Base-by-base conservation (phyloP, 1,139 yeast species). In the Saccharomycopsis hybrid region DNA sequence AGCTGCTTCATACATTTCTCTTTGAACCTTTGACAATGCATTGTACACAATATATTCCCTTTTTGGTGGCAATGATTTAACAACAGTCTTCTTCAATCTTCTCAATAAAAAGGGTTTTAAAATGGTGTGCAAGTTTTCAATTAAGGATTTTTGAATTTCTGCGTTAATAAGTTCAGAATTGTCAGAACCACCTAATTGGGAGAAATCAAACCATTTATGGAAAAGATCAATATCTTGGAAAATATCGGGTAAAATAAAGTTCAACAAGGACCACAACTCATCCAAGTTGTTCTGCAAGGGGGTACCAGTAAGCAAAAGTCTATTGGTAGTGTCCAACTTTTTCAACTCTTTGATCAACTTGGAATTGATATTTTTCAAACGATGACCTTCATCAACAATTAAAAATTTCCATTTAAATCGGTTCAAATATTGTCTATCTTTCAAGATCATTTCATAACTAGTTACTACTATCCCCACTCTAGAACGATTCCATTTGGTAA, bases 371-470 rank as follows among this genome's bases (percentile, higher is more conserved):
- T 90, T 90, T 60, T 90, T 92, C 57, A 90, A 70, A 41, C 97
- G 72, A 65, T 90, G 97, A 4, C 97, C 97, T 65, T 90, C 97
- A 65, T 90, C 97, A n/a, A 90, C 95, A 47, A 89, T 85, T 50
- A 92, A 68, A 62, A 82, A 90, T 55, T 82, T 83, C 97, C 97
- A 90, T 35, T 69, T 65, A 5, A 77, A 68, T 13, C 64, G 61
- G 39, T 74, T 72, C 46, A 92, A 68, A 56, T 66, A 74, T 32
- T 65, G 59, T 48, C 77, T 75, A 62, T 90, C 97, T 49, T 77
- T 73, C 47, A 90, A 76, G 2, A 88, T 74, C 38, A 85, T 74
- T 61, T 90, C 97, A 67, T 89, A 92, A 29, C 95, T 83, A 0
- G 96, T 86, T 7, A 92, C 67, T 5, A 90, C 72, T 3, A 89